Conservation (phyloP, 768 basidiomycete species). For the Hortiboletus flavorubellus region DNA sequence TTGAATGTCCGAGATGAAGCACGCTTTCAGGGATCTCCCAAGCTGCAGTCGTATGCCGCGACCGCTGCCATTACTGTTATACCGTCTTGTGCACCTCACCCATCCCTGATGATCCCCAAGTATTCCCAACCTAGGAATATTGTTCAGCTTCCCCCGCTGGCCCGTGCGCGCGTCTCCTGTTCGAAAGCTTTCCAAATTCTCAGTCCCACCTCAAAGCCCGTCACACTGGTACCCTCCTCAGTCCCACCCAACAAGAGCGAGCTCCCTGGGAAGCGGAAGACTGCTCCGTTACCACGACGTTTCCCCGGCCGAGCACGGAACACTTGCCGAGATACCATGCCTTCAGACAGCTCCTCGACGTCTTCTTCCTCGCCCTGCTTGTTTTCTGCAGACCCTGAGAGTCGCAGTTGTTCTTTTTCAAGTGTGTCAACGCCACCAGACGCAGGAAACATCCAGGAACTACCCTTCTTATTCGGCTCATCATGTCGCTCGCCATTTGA, state of each 20-base stretch:
- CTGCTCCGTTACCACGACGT: slow-evolving; percentile 5
- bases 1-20: slow-evolving; percentile 15
- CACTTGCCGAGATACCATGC: background rate
- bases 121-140: background rate
- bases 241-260: background rate
- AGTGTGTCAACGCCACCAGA: slow-evolving; percentile 2
- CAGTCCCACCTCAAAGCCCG: background rate
- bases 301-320: background rate
- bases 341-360: slow-evolving; percentile 7
- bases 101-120: slow-evolving; percentile 1
- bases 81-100: slow-evolving; percentile 17
- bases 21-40: background rate
- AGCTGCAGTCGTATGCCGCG: slow-evolving; percentile 7
- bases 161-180: background rate
- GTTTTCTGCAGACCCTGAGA: slow-evolving; percentile 1
- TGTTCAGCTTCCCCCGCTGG: background rate
- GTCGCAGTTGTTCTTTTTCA: slow-evolving; percentile 1
- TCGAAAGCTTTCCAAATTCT: slow-evolving; percentile 3
- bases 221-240: slow-evolving; percentile 13
- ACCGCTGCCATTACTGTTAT: slow-evolving; percentile 16
- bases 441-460: background rate
- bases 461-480: background rate
- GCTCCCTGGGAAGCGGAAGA: background rate
- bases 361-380: slow-evolving; percentile 2
- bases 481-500: background rate